Percentiles rank a stretch among this genome's conserved stretches.
phyloP scores from a whole-genome alignment of 2,329 filamentous ascomycete species.

The Pestalotiopsis sp. region DNA sequence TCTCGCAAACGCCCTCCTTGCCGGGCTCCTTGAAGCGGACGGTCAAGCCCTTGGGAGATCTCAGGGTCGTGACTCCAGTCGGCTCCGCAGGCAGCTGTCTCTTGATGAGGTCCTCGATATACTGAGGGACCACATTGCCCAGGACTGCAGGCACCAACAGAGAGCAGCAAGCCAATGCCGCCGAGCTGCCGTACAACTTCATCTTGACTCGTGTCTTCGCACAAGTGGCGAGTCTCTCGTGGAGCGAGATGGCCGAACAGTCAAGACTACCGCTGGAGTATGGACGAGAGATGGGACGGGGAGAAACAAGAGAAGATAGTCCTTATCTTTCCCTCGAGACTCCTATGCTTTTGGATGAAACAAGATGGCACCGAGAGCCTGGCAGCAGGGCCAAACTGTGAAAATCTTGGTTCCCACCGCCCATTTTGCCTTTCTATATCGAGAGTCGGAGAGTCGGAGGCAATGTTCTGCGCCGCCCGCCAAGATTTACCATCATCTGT shows the following conservation, averaged over 20 bases:
- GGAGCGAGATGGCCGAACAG: not conserved
- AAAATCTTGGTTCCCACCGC: not conserved
- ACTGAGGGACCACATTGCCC: not conserved
- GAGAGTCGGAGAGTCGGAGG: not conserved
- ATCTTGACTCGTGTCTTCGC: not conserved
- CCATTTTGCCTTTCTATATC: not conserved
- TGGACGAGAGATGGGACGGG: not conserved
- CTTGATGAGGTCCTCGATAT: constrained; percentile 16
- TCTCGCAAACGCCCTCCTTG: constrained; percentile 47
- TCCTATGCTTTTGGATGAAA: not conserved
- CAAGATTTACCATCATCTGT: not conserved
- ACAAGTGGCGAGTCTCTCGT: not conserved
- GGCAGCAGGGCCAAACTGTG: not conserved
- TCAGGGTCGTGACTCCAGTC: constrained; percentile 43
- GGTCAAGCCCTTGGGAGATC: constrained; percentile 41
- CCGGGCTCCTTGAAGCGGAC: constrained; percentile 54
- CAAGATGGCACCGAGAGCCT: not conserved
- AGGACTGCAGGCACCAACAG: not conserved
- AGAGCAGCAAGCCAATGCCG: not conserved
- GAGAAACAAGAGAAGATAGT: not conserved
- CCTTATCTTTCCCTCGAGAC: not conserved
- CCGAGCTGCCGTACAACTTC: not conserved
- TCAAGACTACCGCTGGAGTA: not conserved
- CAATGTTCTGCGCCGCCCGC: not conserved
- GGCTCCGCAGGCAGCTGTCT: constrained; percentile 39